Percentiles rank a stretch among this genome's conserved stretches.
phyloP scores from a whole-genome alignment of 2,329 filamentous ascomycete species.

The Colletotrichum aenigma region DNA sequence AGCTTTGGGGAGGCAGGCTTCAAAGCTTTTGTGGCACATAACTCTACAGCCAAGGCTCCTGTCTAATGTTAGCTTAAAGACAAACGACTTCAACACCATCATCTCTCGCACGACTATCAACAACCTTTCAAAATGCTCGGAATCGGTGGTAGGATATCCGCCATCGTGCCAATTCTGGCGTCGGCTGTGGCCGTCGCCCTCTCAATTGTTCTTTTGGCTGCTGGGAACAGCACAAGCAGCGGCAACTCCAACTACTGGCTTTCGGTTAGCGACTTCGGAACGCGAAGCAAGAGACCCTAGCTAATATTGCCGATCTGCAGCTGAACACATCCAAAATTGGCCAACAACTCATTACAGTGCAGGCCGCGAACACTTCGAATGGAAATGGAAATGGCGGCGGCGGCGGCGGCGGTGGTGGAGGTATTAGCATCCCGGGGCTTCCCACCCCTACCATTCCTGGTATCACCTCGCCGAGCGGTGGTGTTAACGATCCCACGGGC shows the following conservation, averaged over 20 bases:
- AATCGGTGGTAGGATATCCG: slow-evolving; percentile 10
- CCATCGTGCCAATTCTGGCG: slow-evolving; percentile 8
- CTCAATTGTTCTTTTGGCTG: slow-evolving; percentile 2
- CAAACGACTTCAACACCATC: background rate
- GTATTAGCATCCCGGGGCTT: background rate
- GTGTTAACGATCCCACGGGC: background rate
- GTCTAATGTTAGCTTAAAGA: background rate
- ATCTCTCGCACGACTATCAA: background rate
- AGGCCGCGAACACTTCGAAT: slow-evolving; percentile 2
- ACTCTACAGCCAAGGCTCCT: background rate
- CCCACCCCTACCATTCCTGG: background rate
- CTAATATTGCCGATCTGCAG: background rate
- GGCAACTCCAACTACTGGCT: slow-evolving; percentile 15
- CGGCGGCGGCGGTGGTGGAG: background rate
- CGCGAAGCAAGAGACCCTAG: fast-evolving
- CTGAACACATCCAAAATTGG: slow-evolving; percentile 24
- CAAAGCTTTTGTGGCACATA: background rate
- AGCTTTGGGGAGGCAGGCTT: too few relatives aligned
- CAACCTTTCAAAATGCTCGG: background rate
- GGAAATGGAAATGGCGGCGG: slow-evolving; percentile 2
- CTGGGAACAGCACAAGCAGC: slow-evolving; percentile 5
- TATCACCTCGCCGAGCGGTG: background rate
- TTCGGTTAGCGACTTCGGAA: background rate
- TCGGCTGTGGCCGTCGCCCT: slow-evolving; percentile 40
- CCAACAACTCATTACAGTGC: slow-evolving; percentile 17